phyloP scores from a whole-genome alignment of 1,284 basidiomycete species.

The Leccinum cinnamomeum region DNA sequence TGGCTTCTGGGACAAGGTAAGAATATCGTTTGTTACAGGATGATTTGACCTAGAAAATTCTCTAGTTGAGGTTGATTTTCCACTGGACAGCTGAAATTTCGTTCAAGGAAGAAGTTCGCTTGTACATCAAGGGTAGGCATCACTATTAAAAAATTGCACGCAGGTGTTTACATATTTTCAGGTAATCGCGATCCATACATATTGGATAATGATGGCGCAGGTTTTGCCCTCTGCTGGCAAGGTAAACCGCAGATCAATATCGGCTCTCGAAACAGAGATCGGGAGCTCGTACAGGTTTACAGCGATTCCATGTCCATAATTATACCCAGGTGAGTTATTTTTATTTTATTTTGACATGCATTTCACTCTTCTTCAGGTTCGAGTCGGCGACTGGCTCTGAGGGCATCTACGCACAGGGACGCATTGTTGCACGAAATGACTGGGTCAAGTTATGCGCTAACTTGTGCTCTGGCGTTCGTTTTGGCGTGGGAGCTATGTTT shows the following conservation, averaged over 20 bases:
- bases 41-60: slow-evolving; percentile 6
- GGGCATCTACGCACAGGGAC: slow-evolving; percentile 21
- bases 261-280: slow-evolving; percentile 71
- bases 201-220: slow-evolving; percentile 76
- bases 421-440: slow-evolving; percentile 25
- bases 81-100: slow-evolving; percentile 81
- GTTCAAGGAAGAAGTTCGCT: slow-evolving; percentile 75
- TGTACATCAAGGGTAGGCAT: slow-evolving; percentile 79
- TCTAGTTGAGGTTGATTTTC: slow-evolving; percentile 76
- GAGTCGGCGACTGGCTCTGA: slow-evolving; percentile 12
- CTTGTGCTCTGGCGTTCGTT: slow-evolving; percentile 86
- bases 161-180: slow-evolving; percentile 35
- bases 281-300: slow-evolving; percentile 82
- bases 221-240: slow-evolving; percentile 88
- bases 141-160: neutral
- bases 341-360: neutral
- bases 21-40: slow-evolving; percentile 3
- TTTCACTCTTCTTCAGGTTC: slow-evolving; percentile 23
- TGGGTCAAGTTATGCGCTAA: slow-evolving; percentile 73
- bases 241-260: slow-evolving; percentile 76
- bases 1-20: slow-evolving; percentile 93
- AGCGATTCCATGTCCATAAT: slow-evolving; percentile 81
- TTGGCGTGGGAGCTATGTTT: slow-evolving; percentile 83
- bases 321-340: slow-evolving; percentile 68
- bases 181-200: slow-evolving; percentile 85